Evolutionary conservation across 805 yeast species (phyloP).

Genomic region (Yueomyces sinensis): DNA sequence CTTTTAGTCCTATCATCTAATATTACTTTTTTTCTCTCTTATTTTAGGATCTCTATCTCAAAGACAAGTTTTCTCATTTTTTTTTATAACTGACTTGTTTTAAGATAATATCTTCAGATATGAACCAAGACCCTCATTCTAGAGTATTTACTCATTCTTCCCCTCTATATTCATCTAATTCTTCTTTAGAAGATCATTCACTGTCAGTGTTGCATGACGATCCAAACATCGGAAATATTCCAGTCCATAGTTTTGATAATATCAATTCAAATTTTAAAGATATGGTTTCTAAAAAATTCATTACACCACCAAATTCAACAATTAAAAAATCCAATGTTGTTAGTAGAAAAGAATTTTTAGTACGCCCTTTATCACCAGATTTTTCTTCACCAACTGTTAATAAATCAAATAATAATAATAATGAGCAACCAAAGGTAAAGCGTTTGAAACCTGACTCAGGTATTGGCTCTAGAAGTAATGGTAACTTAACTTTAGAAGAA

Average conservation of each 20-base stretch:
- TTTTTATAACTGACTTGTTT: too few species aligned
- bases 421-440: slow-evolving; percentile 14
- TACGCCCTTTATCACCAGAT: slow-evolving; percentile 20
- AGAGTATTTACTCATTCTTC: too few species aligned
- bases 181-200: too few species aligned
- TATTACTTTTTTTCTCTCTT: too few species aligned
- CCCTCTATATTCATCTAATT: too few species aligned
- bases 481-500: slow-evolving; percentile 19
- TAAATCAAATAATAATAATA: too few species aligned
- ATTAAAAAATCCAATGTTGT: slow-evolving; percentile 5
- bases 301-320: slow-evolving; percentile 21
- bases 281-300: slow-evolving; percentile 5
- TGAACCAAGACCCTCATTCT: too few species aligned
- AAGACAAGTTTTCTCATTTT: too few species aligned
- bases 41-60: too few species aligned
- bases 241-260: neutral
- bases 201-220: neutral
- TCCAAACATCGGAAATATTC: neutral
- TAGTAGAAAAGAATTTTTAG: neutral
- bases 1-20: too few species aligned
- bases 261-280: neutral
- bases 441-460: slow-evolving; percentile 14
- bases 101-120: too few species aligned
- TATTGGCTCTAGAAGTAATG: slow-evolving; percentile 15
- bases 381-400: slow-evolving; percentile 23